Evolutionary conservation across 257 asterid species (phyloP), one percentile per base, ranked within the genome.

Genomic region (Misopates orontium): DNA sequence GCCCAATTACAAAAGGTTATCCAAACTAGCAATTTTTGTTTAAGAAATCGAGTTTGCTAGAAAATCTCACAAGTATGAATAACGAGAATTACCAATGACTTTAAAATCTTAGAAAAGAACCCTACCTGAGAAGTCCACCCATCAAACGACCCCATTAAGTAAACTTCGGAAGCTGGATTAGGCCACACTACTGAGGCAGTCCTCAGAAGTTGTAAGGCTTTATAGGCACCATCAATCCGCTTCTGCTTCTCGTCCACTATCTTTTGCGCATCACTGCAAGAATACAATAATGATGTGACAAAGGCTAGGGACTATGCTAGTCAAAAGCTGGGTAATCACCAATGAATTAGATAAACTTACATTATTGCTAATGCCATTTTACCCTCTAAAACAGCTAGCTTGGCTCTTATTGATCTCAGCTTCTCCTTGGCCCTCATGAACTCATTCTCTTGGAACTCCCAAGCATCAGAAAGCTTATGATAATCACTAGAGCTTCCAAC

Each of bases 111-210:
- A 64, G 17, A 56, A 59, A 65, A 64, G 60, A 13, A 67, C 57
- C 73, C 47, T 57, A 94, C 99, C 99, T 94, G 90, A 60, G 90
- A 79, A 39, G 91, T 86, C 99, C 99, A 94, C 74, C 97, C 95
- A 78, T 94, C 99, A 75, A 90, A 94, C 9, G 97, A 90, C 36
- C 99, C 99, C 8, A 68, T 69, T 61, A 94, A 75, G 60, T 83
- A 78, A 78, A 90, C 99, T 80, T 87, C 91, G 0, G 92, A 72
- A 58, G 95, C 99, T 58, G 95, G 72, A 77, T 64, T 88, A 67
- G 82, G 85, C 96, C 95, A 94, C 54, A 78, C 78, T 22, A 94
- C 71, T 64, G 56, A 64, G 60, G 87, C 78, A 45, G 83, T 79
- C 9, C 90, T 83, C 62, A 94, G 95, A 78, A 83, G 81, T 77